These are phyloP conservation scores for Echria macrotheca DNA, from an alignment of 495 filamentous ascomycete genomes.

Conservation along the genomic window DNA sequence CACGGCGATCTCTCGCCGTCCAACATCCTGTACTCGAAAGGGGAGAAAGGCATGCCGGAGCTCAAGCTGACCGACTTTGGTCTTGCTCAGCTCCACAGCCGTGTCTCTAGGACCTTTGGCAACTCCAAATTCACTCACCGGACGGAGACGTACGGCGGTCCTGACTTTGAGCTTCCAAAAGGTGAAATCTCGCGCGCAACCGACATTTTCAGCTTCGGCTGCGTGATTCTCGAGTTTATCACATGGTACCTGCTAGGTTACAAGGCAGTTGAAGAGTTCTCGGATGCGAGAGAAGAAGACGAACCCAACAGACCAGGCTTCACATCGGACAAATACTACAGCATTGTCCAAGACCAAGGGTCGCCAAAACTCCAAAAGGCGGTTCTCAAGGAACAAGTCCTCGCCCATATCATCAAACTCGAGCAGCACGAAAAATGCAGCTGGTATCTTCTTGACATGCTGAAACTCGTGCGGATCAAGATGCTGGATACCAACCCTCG, in stretches of 20 bases:
- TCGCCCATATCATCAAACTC: not conserved
- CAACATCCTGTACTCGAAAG: slow-evolving; percentile 1
- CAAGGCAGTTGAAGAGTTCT: not conserved
- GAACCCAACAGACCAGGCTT: not conserved
- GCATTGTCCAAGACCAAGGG: not conserved
- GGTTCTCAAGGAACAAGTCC: not conserved
- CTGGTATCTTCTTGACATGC: not conserved
- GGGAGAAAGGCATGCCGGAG: not conserved
- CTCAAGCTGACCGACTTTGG: slow-evolving; percentile 5
- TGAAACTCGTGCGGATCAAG: not conserved
- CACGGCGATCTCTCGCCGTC: slow-evolving; percentile 8
- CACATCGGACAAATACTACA: slow-evolving; percentile 5
- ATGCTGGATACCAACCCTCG: slow-evolving; percentile 5
- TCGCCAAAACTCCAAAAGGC: not conserved
- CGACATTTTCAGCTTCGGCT: slow-evolving; percentile 11
- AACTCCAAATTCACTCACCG: not conserved
- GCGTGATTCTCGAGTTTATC: slow-evolving; percentile 8
- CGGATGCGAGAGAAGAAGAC: not conserved
- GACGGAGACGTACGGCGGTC: slow-evolving; percentile 9
- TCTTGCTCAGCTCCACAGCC: slow-evolving; percentile 2
- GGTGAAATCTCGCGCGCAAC: not conserved
- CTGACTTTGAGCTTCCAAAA: slow-evolving; percentile 4
- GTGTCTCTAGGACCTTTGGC: not conserved
- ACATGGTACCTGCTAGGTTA: slow-evolving; percentile 7
- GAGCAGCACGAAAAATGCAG: not conserved